Conservation (phyloP, 495 filamentous ascomycete genomes). For the Xylaria palmicola region DNA sequence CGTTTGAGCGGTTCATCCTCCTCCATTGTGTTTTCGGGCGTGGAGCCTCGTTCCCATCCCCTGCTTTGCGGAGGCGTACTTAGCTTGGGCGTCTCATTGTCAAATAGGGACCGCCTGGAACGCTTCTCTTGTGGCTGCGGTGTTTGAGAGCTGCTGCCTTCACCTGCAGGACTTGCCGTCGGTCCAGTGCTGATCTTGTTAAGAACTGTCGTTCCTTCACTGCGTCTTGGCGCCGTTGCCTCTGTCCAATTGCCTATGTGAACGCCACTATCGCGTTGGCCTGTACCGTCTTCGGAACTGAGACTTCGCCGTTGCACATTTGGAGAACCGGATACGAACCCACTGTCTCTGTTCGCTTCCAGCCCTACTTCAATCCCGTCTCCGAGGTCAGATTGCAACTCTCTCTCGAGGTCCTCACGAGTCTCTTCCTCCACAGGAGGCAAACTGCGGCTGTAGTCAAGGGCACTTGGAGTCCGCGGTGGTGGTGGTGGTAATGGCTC, state of each 20-base stretch:
- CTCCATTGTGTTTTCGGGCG: constrained; percentile 8
- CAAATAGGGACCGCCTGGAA: constrained; percentile 24
- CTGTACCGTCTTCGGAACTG: constrained; percentile 26
- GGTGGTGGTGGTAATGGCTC: constrained; percentile 11
- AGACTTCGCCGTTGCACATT: constrained; percentile 30
- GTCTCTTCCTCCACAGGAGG: constrained; percentile 45
- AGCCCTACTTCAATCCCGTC: constrained; percentile 13
- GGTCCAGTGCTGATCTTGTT: not conserved
- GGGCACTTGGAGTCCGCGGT: constrained; percentile 19
- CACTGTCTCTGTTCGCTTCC: constrained; percentile 52
- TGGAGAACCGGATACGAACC: constrained; percentile 44
- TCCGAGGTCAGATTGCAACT: constrained; percentile 1
- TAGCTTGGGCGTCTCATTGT: constrained; percentile 25
- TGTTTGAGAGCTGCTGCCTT: constrained; percentile 16
- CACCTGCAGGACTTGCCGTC: not conserved
- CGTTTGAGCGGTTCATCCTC: constrained; percentile 22
- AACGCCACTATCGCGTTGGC: constrained; percentile 53
- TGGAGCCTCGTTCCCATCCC: constrained; percentile 3
- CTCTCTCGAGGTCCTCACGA: constrained; percentile 37
- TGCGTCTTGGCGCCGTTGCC: constrained; percentile 6
- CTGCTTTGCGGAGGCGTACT: constrained; percentile 18
- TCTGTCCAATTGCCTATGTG: constrained; percentile 43
- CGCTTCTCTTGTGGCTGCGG: constrained; percentile 21
- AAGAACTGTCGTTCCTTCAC: not conserved
- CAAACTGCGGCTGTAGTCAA: constrained; percentile 35